Percentiles rank a stretch among this genome's conserved stretches.
These are phyloP conservation scores for Candida caryicola DNA, from an alignment of 805 yeast genomes.

Conservation along the genomic window DNA sequence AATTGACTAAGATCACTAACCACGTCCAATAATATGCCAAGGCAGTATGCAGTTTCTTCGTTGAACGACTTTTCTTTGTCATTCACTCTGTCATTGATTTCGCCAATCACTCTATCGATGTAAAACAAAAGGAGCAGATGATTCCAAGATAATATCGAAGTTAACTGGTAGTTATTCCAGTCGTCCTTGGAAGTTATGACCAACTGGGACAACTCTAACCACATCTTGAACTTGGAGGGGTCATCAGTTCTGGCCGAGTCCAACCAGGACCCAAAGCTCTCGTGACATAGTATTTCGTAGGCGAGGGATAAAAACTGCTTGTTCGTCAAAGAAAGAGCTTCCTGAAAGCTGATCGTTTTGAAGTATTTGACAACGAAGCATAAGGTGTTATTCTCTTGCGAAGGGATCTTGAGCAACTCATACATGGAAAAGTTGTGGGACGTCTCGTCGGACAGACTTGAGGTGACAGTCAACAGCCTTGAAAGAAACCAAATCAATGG, in stretches of 20 bases:
- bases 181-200: conserved; percentile 36
- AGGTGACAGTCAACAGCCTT: background rate
- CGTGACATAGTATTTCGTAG: conserved; percentile 10
- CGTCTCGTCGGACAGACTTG: conserved; percentile 3
- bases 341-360: conserved; percentile 5
- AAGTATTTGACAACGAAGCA: conserved; percentile 5
- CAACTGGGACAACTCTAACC: conserved; percentile 30
- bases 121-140: conserved; percentile 25
- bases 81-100: conserved; percentile 1
- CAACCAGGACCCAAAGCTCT: conserved; percentile 13
- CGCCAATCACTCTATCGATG: too few species aligned
- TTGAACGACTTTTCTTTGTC: conserved; percentile 3
- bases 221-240: conserved; percentile 3
- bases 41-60: background rate
- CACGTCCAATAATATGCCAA: conserved; percentile 36
- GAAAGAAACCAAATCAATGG: background rate
- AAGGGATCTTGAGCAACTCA: conserved; percentile 5
- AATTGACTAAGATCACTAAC: conserved; percentile 41
- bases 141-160: conserved; percentile 43
- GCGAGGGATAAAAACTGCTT: conserved; percentile 3
- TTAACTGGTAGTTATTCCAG: conserved; percentile 39
- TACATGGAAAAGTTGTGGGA: conserved; percentile 6
- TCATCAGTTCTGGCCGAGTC: background rate
- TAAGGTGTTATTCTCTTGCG: conserved; percentile 2
- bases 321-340: conserved; percentile 1